Base-by-base conservation (phyloP, 1,139 yeast species). In the Kazachstania sp. region DNA sequence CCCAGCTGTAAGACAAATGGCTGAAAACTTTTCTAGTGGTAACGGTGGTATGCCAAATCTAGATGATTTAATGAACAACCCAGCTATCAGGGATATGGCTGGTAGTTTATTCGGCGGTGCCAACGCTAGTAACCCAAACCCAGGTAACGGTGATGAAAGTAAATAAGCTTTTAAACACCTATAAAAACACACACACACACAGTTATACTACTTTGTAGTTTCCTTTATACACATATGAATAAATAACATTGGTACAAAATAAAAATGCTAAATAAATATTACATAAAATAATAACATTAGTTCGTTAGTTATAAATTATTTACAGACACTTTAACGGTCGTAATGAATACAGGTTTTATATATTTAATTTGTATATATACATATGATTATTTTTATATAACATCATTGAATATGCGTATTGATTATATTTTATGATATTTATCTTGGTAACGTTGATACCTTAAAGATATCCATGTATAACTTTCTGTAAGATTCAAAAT, bases 1-100 rank as follows among this genome's bases (percentile, higher is more conserved):
- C 65, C 97, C 97, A 26, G 79, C 81, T 57, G 62, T 86, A 19
- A 78, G 77, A 60, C 83, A 80, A 64, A 83, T 85, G 94, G 94
- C 94, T 38, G 77, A 77, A 56, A 77, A 71, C 51, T 72, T 84
- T 67, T 79, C 84, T 9, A 64, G 77, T 44, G 87, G 86, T 37
- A 39, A 20, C 18, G 42, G 42, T 37, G 71, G 73, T 42, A 67
- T 72, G 68, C 83, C 92, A 45, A 80, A 76, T 59, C 66, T 87
- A 66, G 72, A 78, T 37, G 84, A 81, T 47, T 61, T 87, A 60
- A 79, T 86, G 87, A 83, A 78, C 67, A 84, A 87, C 66, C 95
- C 95, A 45, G 79, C 80, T 71, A 67, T 86, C 43, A 78, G 75
- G 61, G 78, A 83, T 57, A 70, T 85, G 77, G 88, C 85, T 42